Evolutionary conservation across 2,329 filamentous ascomycete genomes (phyloP), one percentile per base, ranked within the genome.

Genomic region (Fusarium lateritium): DNA sequence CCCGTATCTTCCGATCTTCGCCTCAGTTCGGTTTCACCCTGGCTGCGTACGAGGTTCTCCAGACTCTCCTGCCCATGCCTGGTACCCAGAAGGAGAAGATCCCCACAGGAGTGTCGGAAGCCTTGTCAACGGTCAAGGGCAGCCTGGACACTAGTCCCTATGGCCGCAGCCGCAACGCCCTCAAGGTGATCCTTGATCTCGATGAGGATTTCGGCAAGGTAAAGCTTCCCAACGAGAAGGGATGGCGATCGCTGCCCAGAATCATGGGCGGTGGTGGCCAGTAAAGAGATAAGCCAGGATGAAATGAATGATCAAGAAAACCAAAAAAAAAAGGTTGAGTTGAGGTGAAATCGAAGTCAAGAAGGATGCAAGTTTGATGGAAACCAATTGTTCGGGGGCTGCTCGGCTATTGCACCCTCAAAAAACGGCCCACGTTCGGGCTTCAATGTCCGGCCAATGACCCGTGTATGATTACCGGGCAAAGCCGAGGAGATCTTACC

Each of bases 11-110:
- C 79, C 92, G 96, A 76, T 98, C 94, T 1, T 98, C 94, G 14
- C 96, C 96, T 17, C 96, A 99, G 79, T 99, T 99, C 79, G 96
- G 96, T 70, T 98, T 98, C 85, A 99, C 96, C 0, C 89, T 99
- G 24, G 96, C 96, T 5, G 92, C 93, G 43, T 99, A 98, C 80
- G 96, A 99, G 81, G 86, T 99, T 38, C 84, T 99, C 51, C 94
- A 98, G 82, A 92, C 85, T 65, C 55, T 90, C 43, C 82, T 98
- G 44, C 96, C 96, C 7, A 78, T 81, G 76, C 94, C 94, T 3
- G 93, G 93, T 54, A 83, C 82, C 42, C 81, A 83, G 44, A 81
- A 85, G 65, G 85, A 88, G 43, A 81, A 83, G 67, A 83, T 86
- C 7, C 83, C 87, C 56, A 84, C 83, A 19, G 90, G 91, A 46